Percentiles rank a stretch among this genome's conserved stretches.
phyloP scores from a whole-genome alignment of 192 early-diverging fungal genomes.

The Coemansia sp. region DNA sequence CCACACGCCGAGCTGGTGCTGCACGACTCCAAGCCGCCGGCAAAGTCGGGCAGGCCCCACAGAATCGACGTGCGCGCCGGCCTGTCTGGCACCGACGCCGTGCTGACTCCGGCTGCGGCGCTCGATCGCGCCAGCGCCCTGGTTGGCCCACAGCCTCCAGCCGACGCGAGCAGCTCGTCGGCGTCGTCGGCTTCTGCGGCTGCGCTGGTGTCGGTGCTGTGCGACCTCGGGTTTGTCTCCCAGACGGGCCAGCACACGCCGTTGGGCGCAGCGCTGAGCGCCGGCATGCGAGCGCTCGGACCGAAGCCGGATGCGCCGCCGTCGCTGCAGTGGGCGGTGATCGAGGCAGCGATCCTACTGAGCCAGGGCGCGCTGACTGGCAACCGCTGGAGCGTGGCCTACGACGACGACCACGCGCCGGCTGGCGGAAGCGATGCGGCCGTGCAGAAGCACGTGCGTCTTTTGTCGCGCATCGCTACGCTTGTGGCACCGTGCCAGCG shows the following conservation, averaged over 20 bases:
- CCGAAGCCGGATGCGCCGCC: neutral
- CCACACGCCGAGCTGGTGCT: conserved; percentile 42
- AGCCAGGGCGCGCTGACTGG: conserved; percentile 39
- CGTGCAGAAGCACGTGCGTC: conserved; percentile 25
- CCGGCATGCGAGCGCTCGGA: conserved; percentile 32
- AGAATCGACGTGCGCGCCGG: neutral
- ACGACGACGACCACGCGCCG: conserved; percentile 31
- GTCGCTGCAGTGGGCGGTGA: conserved; percentile 35
- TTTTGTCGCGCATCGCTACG: conserved; percentile 38
- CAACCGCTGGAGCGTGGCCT: conserved; percentile 45
- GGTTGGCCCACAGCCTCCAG: neutral
- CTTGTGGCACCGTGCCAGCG: conserved; percentile 31
- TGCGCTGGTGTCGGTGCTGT: conserved; percentile 19
- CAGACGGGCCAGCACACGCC: conserved; percentile 30
- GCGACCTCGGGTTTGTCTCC: conserved; percentile 25
- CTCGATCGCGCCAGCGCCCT: conserved; percentile 5
- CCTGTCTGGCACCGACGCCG: neutral
- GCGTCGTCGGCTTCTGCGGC: conserved; percentile 5
- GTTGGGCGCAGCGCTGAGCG: conserved; percentile 21
- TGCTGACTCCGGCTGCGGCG: neutral
- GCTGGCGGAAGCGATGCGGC: conserved; percentile 13
- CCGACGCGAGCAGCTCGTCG: neutral
- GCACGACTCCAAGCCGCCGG: conserved; percentile 24
- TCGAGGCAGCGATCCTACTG: conserved; percentile 32
- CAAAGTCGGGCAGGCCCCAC: conserved; percentile 4